phyloP scores from a whole-genome alignment of 2,329 filamentous ascomycete species.

The Aschersonia sp. region DNA sequence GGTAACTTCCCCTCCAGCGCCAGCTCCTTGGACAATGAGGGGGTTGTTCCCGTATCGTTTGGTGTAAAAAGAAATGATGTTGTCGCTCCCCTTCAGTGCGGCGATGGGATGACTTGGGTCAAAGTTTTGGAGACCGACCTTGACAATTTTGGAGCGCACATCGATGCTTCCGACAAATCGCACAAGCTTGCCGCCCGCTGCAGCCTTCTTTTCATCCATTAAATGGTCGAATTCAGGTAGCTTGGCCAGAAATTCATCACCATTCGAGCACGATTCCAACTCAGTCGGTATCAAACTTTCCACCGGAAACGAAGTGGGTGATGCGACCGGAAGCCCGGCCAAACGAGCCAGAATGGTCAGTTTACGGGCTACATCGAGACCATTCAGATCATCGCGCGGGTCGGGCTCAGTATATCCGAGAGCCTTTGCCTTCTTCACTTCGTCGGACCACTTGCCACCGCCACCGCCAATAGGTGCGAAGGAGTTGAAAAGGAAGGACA shows the following conservation, averaged over 20 bases:
- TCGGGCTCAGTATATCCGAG: slow-evolving; percentile 88
- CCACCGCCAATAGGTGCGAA: slow-evolving; percentile 68
- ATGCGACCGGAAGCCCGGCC: slow-evolving; percentile 66
- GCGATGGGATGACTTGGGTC: slow-evolving; percentile 85
- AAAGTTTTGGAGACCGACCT: slow-evolving; percentile 84
- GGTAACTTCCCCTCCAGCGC: slow-evolving; percentile 87
- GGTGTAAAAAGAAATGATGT: slow-evolving; percentile 98
- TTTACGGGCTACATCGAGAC: slow-evolving; percentile 86
- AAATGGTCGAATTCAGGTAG: slow-evolving; percentile 72
- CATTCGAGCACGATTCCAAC: slow-evolving; percentile 61
- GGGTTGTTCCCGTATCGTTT: slow-evolving; percentile 85
- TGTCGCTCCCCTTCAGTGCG: slow-evolving; percentile 89
- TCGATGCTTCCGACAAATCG: slow-evolving; percentile 92
- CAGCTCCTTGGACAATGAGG: slow-evolving; percentile 86
- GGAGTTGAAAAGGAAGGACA: slow-evolving; percentile 96
- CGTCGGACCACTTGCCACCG: slow-evolving; percentile 76
- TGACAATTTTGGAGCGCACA: slow-evolving; percentile 64
- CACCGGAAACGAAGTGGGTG: slow-evolving; percentile 80
- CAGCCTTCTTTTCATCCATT: slow-evolving; percentile 79
- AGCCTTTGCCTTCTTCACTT: slow-evolving; percentile 84
- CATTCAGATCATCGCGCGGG: slow-evolving; percentile 75
- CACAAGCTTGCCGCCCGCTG: slow-evolving; percentile 82
- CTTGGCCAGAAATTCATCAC: slow-evolving; percentile 73
- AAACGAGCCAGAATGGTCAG: slow-evolving; percentile 86
- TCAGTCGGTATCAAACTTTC: slow-evolving; percentile 85